phyloP scores from a whole-genome alignment of 2,329 filamentous ascomycete species.

The Pseudofabraea citricarpa region DNA sequence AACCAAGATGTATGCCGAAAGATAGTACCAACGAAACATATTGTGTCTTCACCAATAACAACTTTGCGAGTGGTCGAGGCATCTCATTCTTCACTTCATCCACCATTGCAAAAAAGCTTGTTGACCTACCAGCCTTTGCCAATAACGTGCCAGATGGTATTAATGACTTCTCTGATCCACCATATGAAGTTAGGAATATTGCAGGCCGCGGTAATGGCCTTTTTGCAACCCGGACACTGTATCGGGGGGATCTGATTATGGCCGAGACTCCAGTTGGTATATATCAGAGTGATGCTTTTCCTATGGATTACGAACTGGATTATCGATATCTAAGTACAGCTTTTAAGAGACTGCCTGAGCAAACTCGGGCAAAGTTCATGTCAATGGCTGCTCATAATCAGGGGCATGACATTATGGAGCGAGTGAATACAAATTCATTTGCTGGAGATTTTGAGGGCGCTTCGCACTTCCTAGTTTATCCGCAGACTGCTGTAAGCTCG shows the following conservation, averaged over 20 bases:
- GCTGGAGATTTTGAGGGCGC: slow-evolving; percentile 20
- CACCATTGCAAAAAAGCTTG: slow-evolving; percentile 14
- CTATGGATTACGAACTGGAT: slow-evolving; percentile 13
- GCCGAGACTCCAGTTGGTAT: slow-evolving; percentile 19
- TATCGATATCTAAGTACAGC: slow-evolving; percentile 20
- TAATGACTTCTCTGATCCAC: slow-evolving; percentile 16
- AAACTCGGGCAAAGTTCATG: slow-evolving; percentile 15
- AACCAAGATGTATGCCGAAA: slow-evolving; percentile 16
- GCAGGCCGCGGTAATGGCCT: slow-evolving; percentile 22
- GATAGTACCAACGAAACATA: slow-evolving; percentile 12
- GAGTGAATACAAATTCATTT: slow-evolving; percentile 24
- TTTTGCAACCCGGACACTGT: slow-evolving; percentile 19
- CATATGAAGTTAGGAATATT: slow-evolving; percentile 19
- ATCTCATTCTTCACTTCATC: slow-evolving; percentile 24
- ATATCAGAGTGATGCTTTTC: slow-evolving; percentile 21
- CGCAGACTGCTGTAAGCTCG: slow-evolving; percentile 21
- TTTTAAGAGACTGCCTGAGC: slow-evolving; percentile 18
- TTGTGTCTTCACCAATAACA: slow-evolving; percentile 22
- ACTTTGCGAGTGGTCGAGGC: slow-evolving; percentile 20
- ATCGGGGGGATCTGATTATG: slow-evolving; percentile 21
- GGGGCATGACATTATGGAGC: slow-evolving; percentile 22
- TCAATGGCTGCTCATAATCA: slow-evolving; percentile 12
- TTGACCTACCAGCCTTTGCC: slow-evolving; percentile 16
- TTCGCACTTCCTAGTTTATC: slow-evolving; percentile 22
- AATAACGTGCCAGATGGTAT: slow-evolving; percentile 10